phyloP scores from a whole-genome alignment of 148 eudicot species.

The Rhododendron molle region DNA sequence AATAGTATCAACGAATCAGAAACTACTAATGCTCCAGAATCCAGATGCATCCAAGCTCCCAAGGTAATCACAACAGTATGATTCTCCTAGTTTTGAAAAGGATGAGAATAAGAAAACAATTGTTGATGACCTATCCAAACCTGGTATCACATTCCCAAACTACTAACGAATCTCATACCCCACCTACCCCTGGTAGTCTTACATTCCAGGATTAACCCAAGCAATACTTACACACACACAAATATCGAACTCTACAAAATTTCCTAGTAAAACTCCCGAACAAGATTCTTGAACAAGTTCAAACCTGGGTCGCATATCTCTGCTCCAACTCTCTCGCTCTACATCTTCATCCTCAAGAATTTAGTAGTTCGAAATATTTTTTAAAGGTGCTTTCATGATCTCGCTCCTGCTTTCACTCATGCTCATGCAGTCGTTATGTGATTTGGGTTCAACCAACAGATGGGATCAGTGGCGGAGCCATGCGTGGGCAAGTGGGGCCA shows the following conservation, averaged over 20 bases:
- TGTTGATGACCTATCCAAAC: not conserved
- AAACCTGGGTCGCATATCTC: not conserved
- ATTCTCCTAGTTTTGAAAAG: not conserved
- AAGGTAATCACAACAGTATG: not conserved
- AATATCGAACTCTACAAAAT: not conserved
- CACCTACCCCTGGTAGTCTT: not conserved
- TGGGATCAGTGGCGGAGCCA: not conserved
- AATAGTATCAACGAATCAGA: not conserved
- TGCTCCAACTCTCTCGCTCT: not conserved
- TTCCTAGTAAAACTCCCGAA: not conserved
- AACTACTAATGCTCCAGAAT: not conserved
- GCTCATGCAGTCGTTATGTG: not conserved
- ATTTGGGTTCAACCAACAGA: not conserved
- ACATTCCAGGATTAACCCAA: not conserved
- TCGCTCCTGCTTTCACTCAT: not conserved
- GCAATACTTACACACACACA: not conserved
- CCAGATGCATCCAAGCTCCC: not conserved
- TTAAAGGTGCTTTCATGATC: not conserved
- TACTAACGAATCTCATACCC: not conserved
- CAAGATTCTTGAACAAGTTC: not conserved
- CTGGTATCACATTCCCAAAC: not conserved
- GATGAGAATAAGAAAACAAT: not conserved
- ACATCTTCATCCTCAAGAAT: not conserved
- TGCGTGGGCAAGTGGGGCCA: not conserved
- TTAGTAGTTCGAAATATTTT: not conserved